Evolutionary conservation across 2,329 filamentous ascomycete species (phyloP).

Genomic region (Aspergillus fijiensis): DNA sequence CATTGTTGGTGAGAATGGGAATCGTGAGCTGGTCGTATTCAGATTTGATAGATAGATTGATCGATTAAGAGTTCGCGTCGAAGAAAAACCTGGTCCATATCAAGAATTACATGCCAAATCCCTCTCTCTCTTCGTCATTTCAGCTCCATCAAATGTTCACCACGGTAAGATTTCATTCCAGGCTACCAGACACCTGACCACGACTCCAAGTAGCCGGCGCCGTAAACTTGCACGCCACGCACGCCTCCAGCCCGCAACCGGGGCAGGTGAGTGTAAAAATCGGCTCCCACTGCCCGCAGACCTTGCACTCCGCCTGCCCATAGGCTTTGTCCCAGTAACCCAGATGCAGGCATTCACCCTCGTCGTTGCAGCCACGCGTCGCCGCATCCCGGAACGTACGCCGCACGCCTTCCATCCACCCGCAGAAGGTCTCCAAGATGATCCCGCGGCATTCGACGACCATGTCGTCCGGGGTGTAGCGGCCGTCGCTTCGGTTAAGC

Average conservation of each 20-base stretch:
- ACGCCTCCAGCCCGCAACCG: constrained; percentile 29
- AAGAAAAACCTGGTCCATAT: no score
- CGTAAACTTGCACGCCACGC: constrained; percentile 33
- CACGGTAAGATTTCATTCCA: no score
- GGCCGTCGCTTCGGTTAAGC: constrained; percentile 20
- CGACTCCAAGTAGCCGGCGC: not conserved
- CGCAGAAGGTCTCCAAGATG: constrained; percentile 28
- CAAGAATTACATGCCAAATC: no score
- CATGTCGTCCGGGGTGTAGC: constrained; percentile 28
- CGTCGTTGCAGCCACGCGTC: not conserved
- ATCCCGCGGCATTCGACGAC: constrained; percentile 28
- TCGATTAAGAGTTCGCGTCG: not conserved
- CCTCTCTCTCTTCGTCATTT: no score
- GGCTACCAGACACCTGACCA: no score
- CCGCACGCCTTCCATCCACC: constrained; percentile 26
- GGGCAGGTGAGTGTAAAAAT: constrained; percentile 31
- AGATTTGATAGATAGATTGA: constrained; percentile 46
- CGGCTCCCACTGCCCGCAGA: constrained; percentile 30
- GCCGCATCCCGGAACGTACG: constrained; percentile 17
- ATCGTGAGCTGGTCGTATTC: constrained; percentile 54
- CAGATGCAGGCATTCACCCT: constrained; percentile 24
- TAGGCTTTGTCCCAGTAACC: constrained; percentile 30
- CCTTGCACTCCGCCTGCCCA: constrained; percentile 22
- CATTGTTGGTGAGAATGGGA: constrained; percentile 59
- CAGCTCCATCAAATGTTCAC: no score